Conservation (phyloP, 2,329 filamentous ascomycete genomes). For the Thielaviopsis euricoi region DNA sequence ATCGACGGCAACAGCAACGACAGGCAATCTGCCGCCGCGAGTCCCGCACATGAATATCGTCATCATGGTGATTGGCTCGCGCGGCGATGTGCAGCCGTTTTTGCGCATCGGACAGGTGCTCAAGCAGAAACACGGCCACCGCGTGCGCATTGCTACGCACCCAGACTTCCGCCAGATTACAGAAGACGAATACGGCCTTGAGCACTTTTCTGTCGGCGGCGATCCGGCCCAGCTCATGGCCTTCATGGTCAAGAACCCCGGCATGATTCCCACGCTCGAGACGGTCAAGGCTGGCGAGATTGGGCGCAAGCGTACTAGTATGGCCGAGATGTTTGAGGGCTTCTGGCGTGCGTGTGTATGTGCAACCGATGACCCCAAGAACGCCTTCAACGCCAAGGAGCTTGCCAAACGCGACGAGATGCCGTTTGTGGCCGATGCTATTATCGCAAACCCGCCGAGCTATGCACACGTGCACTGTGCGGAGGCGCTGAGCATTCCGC, state of each 20-base stretch:
- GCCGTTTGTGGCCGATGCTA: constrained; percentile 57
- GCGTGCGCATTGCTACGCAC: constrained; percentile 64
- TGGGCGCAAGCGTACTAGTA: constrained; percentile 45
- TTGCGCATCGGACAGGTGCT: constrained; percentile 57
- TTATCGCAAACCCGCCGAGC: constrained; percentile 68
- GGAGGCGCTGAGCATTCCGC: constrained; percentile 57
- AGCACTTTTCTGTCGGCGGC: constrained; percentile 68
- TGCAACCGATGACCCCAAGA: constrained; percentile 50
- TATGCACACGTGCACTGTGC: constrained; percentile 70
- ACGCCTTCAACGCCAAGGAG: constrained; percentile 44
- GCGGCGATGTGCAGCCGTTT: constrained; percentile 71
- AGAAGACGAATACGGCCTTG: constrained; percentile 54
- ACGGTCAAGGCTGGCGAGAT: constrained; percentile 61
- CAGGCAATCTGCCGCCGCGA: neutral
- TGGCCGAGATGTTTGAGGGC: constrained; percentile 70
- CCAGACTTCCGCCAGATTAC: constrained; percentile 56
- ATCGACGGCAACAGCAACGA: neutral
- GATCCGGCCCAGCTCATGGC: constrained; percentile 71
- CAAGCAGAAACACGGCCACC: constrained; percentile 53
- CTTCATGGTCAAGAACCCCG: constrained; percentile 76
- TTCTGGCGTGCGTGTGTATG: constrained; percentile 70
- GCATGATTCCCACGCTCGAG: constrained; percentile 57
- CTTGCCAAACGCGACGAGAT: constrained; percentile 29
- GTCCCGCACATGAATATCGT: constrained; percentile 48
- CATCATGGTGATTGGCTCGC: constrained; percentile 67